These are phyloP conservation scores for Plenodomus biglobosus DNA, from an alignment of 2,329 filamentous ascomycete species.

Conservation along the genomic window DNA sequence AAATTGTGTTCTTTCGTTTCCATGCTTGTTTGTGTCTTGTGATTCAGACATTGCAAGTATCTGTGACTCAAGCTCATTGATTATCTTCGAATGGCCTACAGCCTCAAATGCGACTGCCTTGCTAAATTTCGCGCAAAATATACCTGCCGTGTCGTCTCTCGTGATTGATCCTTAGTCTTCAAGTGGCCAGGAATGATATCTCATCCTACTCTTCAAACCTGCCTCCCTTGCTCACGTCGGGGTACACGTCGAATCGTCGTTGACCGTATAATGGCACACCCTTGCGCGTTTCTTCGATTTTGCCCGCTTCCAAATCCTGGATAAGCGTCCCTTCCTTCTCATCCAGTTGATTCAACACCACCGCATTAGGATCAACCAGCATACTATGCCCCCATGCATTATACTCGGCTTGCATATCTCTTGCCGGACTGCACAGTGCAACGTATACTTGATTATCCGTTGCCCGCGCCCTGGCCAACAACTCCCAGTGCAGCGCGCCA, in stretches of 20 bases:
- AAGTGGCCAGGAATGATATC: too few species aligned
- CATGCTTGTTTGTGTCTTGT: too few species aligned
- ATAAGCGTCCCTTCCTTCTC: constrained; percentile 76
- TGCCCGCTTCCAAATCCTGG: constrained; percentile 53
- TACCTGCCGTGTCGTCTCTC: not conserved
- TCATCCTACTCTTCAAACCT: constrained; percentile 45
- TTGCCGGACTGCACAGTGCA: constrained; percentile 85
- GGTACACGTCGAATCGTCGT: constrained; percentile 92
- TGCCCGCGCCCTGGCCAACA: constrained; percentile 79
- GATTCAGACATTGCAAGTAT: too few species aligned
- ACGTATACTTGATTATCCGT: constrained; percentile 96
- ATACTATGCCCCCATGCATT: constrained; percentile 91
- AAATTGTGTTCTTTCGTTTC: too few species aligned
- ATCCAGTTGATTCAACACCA: constrained; percentile 75
- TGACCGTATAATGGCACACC: constrained; percentile 84
- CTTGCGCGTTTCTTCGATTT: constrained; percentile 52
- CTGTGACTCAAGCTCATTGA: too few species aligned
- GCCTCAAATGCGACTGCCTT: not conserved
- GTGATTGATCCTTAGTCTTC: too few species aligned
- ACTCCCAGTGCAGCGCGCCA: constrained; percentile 85
- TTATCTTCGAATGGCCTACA: not conserved
- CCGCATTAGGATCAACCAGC: constrained; percentile 83
- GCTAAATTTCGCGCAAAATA: not conserved
- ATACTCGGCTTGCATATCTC: constrained; percentile 76
- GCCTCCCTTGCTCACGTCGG: constrained; percentile 73